Evolutionary conservation across 306 rosid species (phyloP), one percentile per base, ranked within the genome.

Genomic region (Comarum palustre): DNA sequence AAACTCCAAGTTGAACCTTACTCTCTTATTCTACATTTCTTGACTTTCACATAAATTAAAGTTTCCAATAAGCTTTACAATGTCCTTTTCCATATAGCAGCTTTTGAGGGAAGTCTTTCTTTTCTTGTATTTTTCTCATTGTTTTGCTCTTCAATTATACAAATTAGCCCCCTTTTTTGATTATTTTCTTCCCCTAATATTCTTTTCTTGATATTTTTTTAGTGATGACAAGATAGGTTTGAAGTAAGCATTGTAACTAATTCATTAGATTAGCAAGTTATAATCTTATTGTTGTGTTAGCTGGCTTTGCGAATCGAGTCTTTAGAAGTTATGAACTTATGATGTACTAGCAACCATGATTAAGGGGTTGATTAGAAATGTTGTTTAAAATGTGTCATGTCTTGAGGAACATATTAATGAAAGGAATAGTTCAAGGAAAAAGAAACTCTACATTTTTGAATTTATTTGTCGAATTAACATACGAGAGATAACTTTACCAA

Each of bases 171-270:
- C 24, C 0, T 12, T 24, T 22, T 8, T 20, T 4, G 3, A 1
- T 55, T 4, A 2, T 46, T 6, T 2, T 7, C 52, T 51, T 51
- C 3, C 13, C 4, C 24, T 14, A 13, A 14, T 54, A 1, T 27
- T 55, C 2, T 47, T 59, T 50, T 43, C 45, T 19, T 17, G 14
- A 31, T 73, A 45, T 20, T 20, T n/a, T 73, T 10, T 69, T 31
- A n/a, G n/a, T 48, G 12, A 19, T 48, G 38, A 22, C 50, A 38
- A 8, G 19, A 58, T 27, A 27, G 34, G 2, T 57, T 36, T 27
- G 65, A 71, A 24, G 65, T 9, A 51, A 69, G 14, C 34, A 2
- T 51, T 69, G 14, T 20, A 71, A 52, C 75, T 8, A 71, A 54
- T 14, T 24, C 20, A 34, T 69, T 69, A 50, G 7, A 14, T 22